Conservation (phyloP, 2,329 filamentous ascomycete genomes). For the Boeremia lycopersici region DNA sequence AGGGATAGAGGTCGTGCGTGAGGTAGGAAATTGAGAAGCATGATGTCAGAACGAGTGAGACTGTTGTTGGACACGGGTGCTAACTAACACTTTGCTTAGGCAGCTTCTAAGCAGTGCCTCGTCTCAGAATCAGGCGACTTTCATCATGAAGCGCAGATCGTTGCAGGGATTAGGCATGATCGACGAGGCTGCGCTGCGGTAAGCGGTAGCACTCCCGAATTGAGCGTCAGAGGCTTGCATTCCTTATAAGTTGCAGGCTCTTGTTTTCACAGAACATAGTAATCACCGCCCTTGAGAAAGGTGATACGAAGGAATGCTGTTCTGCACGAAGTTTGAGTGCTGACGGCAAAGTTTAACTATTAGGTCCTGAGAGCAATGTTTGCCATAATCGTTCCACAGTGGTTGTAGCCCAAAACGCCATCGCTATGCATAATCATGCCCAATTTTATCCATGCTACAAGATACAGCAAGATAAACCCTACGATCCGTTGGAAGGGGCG, state of each 20-base stretch:
- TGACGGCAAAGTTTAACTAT: not conserved
- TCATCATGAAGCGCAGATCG: slow-evolving; percentile 10
- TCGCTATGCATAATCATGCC: slow-evolving; percentile 40
- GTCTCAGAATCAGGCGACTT: slow-evolving; percentile 8
- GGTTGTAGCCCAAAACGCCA: slow-evolving; percentile 25
- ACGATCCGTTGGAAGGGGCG: slow-evolving; percentile 7
- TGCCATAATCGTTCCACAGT: not conserved
- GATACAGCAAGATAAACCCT: not conserved
- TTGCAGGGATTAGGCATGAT: slow-evolving; percentile 1
- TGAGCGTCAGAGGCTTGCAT: not conserved
- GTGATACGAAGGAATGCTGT: not conserved
- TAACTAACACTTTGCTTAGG: not conserved
- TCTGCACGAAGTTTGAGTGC: not conserved
- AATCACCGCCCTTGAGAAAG: not conserved
- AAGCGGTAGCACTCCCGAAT: slow-evolving; percentile 3
- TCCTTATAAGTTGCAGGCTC: not conserved
- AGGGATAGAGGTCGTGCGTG: not conserved
- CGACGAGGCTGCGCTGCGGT: slow-evolving; percentile 4
- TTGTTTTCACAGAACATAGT: not conserved
- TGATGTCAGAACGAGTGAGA: not conserved
- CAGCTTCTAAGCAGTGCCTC: slow-evolving; percentile 8
- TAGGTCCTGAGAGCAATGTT: not conserved
- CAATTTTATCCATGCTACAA: not conserved
- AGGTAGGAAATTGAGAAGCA: not conserved
- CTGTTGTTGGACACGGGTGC: not conserved